Percentiles rank a stretch among this genome's conserved stretches.
Conservation (phyloP, 768 basidiomycete genomes). For the Cubamyces sp. region DNA sequence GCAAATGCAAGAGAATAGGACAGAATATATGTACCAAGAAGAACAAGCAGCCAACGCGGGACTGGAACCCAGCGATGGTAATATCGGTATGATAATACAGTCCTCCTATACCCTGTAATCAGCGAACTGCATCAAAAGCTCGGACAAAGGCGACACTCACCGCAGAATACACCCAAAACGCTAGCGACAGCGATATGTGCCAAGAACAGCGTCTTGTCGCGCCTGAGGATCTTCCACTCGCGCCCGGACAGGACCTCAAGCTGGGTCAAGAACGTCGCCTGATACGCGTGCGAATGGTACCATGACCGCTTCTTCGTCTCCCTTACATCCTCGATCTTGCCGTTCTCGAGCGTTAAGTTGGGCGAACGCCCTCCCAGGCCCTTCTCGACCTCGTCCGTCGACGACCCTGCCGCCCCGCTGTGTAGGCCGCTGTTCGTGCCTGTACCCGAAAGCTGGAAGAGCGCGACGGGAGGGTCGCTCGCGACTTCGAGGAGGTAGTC, state of each 20-base stretch:
- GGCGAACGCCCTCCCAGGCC: conserved; percentile 6
- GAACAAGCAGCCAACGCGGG: conserved; percentile 91
- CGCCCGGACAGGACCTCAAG: conserved; percentile 79
- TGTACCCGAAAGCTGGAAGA: conserved; percentile 41
- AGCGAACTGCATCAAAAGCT: neutral
- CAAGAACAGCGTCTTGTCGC: conserved; percentile 83
- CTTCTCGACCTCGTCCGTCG: conserved; percentile 23
- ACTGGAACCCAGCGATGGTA: conserved; percentile 92
- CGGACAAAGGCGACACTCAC: conserved; percentile 41
- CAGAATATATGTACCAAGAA: conserved; percentile 65
- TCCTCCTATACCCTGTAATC: conserved; percentile 55
- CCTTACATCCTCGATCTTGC: neutral
- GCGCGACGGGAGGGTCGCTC: conserved; percentile 56
- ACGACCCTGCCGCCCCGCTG: neutral
- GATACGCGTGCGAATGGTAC: conserved; percentile 45
- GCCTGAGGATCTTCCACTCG: conserved; percentile 82
- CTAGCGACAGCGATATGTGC: conserved; percentile 75
- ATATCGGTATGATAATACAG: conserved; percentile 80
- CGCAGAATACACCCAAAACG: conserved; percentile 85
- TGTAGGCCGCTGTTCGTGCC: conserved; percentile 6
- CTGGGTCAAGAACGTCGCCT: conserved; percentile 88
- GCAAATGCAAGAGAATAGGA: neutral
- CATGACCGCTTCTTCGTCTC: neutral
- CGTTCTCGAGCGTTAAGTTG: neutral
- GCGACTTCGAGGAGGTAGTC: conserved; percentile 93